Conservation (phyloP, 169 alveolate species). For the Miamiensis avidus region DNA sequence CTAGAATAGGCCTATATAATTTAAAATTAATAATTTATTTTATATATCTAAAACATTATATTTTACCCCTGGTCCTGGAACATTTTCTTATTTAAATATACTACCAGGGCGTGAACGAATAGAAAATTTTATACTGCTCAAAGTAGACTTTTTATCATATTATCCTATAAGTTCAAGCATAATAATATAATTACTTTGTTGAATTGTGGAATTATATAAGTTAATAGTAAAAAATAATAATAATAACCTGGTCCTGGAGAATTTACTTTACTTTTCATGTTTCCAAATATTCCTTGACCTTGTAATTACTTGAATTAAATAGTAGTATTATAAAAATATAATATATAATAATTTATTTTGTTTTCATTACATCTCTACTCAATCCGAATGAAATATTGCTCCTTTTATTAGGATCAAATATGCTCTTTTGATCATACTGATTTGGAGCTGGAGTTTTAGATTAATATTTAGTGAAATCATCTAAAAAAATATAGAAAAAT, state of each 20-base stretch:
- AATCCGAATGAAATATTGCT: constrained; percentile 14
- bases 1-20: constrained; percentile 3
- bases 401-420: background rate
- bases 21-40: background rate
- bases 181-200: too few species aligned
- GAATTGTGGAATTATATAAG: too few species aligned
- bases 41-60: background rate
- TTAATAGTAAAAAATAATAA: too few species aligned
- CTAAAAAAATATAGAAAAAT: background rate
- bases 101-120: background rate
- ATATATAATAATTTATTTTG: too few species aligned
- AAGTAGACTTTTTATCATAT: background rate
- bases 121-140: background rate
- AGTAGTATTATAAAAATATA: too few species aligned
- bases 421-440: background rate
- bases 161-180: background rate
- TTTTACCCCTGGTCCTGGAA: constrained; percentile 33
- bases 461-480: constrained; percentile 8
- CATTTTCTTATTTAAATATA: background rate
- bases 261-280: too few species aligned
- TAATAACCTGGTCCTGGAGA: too few species aligned
- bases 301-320: too few species aligned
- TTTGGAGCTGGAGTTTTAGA: constrained; percentile 21
- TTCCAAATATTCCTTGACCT: too few species aligned
- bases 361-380: constrained; percentile 25